Percentiles rank a stretch among this genome's conserved stretches.
These are phyloP conservation scores for Entonaema liquescens DNA, from an alignment of 495 filamentous ascomycete genomes.

Conservation along the genomic window DNA sequence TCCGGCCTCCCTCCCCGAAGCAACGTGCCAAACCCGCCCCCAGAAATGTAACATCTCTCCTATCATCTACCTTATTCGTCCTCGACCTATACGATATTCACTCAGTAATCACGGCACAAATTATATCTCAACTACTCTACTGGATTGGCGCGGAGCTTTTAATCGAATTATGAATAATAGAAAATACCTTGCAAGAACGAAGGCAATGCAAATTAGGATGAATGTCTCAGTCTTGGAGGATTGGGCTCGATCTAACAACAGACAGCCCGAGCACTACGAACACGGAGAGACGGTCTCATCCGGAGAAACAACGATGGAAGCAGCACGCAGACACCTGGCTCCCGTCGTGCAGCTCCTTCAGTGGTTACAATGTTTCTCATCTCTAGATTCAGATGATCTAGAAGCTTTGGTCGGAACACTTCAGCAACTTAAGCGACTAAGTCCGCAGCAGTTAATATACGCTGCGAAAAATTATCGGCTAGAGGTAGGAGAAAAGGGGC, in stretches of 20 bases:
- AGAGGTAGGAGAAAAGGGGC: slow-evolving; percentile 92
- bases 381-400: slow-evolving; percentile 84
- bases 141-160: slow-evolving; percentile 98
- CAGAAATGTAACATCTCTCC: slow-evolving; percentile 93
- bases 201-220: slow-evolving; percentile 99
- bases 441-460: slow-evolving; percentile 90
- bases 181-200: slow-evolving; percentile 93
- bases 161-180: slow-evolving; percentile 97
- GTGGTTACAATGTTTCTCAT: slow-evolving; percentile 98
- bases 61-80: slow-evolving; percentile 97
- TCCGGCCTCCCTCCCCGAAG: slow-evolving; percentile 93
- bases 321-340: slow-evolving; percentile 82
- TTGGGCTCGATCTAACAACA: slow-evolving; percentile 92
- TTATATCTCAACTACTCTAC: slow-evolving; percentile 91
- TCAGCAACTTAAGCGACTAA: slow-evolving; percentile 84
- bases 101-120: slow-evolving; percentile 92
- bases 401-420: slow-evolving; percentile 85
- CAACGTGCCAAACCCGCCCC: slow-evolving; percentile 90
- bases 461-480: slow-evolving; percentile 90
- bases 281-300: slow-evolving; percentile 85
- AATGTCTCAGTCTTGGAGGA: slow-evolving; percentile 95
- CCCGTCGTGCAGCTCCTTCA: slow-evolving; percentile 95
- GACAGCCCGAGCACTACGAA: slow-evolving; percentile 95
- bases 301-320: slow-evolving; percentile 85
- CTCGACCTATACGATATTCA: slow-evolving; percentile 98